Conservation (phyloP, 1,284 basidiomycete genomes). For the Rugosomyces carneus region DNA sequence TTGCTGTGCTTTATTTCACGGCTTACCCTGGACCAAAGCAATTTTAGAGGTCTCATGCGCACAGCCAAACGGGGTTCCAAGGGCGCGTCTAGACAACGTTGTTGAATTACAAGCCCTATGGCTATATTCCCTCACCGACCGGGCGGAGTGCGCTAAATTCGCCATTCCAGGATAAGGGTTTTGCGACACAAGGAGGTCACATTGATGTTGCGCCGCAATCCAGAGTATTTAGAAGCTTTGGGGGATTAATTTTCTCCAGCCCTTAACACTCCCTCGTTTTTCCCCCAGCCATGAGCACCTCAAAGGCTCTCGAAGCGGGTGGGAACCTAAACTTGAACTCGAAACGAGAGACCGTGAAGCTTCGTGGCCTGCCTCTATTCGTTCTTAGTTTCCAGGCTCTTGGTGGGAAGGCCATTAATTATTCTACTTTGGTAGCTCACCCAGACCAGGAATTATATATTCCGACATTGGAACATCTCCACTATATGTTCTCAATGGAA, state of each 20-base stretch:
- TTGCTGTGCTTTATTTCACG: too few relatives aligned
- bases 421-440: not conserved
- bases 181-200: not conserved
- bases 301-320: constrained; percentile 22
- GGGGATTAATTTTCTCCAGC: not conserved
- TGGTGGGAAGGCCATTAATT: constrained; percentile 20
- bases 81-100: not conserved
- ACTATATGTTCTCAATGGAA: constrained; percentile 58
- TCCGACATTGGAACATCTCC: constrained; percentile 64
- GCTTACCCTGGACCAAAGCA: too few relatives aligned
- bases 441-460: constrained; percentile 50
- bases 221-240: not conserved
- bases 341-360: constrained; percentile 5
- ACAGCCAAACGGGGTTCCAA: not conserved
- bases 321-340: constrained; percentile 3
- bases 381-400: constrained; percentile 21
- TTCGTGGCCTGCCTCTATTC: constrained; percentile 10
- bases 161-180: constrained; percentile 24
- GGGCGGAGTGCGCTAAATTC: constrained; percentile 21
- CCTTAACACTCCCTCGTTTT: not conserved
- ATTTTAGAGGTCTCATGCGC: too few relatives aligned
- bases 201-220: not conserved
- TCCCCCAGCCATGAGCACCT: constrained; percentile 16
- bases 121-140: constrained; percentile 28
- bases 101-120: constrained; percentile 10